phyloP scores from a whole-genome alignment of 139 green algal species.

The Microglena sp. region DNA sequence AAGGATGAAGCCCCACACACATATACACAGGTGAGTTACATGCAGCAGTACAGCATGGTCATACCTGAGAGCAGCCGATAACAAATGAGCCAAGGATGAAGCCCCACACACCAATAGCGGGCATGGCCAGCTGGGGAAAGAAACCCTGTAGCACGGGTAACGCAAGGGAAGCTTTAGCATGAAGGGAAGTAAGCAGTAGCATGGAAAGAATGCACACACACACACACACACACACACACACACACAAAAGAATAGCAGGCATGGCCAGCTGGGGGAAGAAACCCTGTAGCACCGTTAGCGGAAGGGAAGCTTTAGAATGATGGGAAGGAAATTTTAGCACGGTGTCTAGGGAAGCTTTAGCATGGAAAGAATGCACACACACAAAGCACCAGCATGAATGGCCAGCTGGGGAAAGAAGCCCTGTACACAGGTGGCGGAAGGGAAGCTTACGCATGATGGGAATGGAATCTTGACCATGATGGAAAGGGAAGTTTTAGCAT shows the following conservation, averaged over 20 bases:
- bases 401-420: slow-evolving; percentile 19
- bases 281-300: slow-evolving; percentile 9
- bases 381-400: slow-evolving; percentile 11
- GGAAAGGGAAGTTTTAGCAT: neutral
- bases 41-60: no score
- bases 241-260: slow-evolving; percentile 11
- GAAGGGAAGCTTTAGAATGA: neutral
- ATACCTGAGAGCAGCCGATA: slow-evolving; percentile 21
- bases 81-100: slow-evolving; percentile 22
- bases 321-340: no score
- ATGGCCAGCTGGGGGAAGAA: slow-evolving; percentile 18
- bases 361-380: slow-evolving; percentile 3
- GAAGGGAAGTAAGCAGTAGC: neutral
- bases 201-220: no score
- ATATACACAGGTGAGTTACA: no score
- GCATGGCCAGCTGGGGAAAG: slow-evolving; percentile 11
- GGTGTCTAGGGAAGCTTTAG: no score
- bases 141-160: slow-evolving; percentile 17
- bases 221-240: no score
- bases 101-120: slow-evolving; percentile 17
- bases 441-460: no score
- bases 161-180: neutral
- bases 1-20: slow-evolving; percentile 26
- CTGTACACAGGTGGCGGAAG: neutral
- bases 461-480: neutral